These are phyloP conservation scores for Cucurbita pepo DNA, from an alignment of 306 rosid genomes.

Conservation along the genomic window DNA sequence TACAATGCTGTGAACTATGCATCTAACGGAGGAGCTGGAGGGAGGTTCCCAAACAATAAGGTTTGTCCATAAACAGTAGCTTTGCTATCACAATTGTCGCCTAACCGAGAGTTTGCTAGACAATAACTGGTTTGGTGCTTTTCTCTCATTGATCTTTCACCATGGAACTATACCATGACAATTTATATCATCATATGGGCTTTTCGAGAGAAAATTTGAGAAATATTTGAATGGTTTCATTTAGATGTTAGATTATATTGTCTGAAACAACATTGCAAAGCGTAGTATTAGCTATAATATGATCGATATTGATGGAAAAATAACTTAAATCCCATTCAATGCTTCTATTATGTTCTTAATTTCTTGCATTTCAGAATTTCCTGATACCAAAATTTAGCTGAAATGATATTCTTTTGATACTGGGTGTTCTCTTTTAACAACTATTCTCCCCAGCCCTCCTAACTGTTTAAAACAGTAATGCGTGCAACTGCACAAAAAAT, in stretches of 20 bases:
- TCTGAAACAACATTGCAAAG: not conserved
- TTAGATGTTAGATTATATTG: not conserved
- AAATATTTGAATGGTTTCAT: not conserved
- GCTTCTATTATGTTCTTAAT: not conserved
- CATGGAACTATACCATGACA: not conserved
- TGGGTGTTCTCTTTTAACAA: not conserved
- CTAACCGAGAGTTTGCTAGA: not conserved
- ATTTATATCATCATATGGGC: not conserved
- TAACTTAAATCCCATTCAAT: not conserved
- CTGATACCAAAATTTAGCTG: not conserved
- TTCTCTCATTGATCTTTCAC: too few relatives aligned
- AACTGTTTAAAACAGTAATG: not conserved
- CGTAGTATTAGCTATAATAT: not conserved
- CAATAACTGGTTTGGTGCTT: not conserved
- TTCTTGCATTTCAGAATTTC: not conserved
- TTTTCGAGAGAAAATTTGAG: not conserved
- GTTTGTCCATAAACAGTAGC: conserved; percentile 26
- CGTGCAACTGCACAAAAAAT: not conserved
- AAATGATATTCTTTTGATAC: not conserved
- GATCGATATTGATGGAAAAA: not conserved
- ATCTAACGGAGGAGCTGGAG: conserved; percentile 67
- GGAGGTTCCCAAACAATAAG: conserved; percentile 68
- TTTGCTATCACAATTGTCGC: conserved; percentile 12
- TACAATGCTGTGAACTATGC: conserved; percentile 48
- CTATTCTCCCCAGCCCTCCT: too few relatives aligned